Percentiles rank a stretch among this genome's conserved stretches.
Evolutionary conservation across 2,329 filamentous ascomycete species (phyloP).

Genomic region (Fusarium sp.): DNA sequence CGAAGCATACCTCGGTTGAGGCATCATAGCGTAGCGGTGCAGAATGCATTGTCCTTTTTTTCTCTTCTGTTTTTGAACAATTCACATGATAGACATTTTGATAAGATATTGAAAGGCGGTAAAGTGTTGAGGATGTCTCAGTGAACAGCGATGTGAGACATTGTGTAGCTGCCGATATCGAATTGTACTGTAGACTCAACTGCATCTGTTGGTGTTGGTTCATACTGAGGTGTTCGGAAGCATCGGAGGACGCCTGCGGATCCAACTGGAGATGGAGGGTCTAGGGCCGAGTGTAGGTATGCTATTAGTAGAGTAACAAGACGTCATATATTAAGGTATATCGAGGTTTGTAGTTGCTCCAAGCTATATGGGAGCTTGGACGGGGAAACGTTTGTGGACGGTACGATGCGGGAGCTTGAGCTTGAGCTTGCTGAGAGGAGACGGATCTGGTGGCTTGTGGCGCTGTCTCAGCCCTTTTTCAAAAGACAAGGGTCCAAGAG

Average conservation of each 20-base stretch:
- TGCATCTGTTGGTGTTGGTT: constrained; percentile 5
- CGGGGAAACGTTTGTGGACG: background rate
- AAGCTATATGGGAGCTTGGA: background rate
- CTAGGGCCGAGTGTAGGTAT: background rate
- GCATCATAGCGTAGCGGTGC: constrained; percentile 7
- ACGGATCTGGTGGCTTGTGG: constrained; percentile 31
- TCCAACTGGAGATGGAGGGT: constrained; percentile 2
- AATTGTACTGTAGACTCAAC: background rate
- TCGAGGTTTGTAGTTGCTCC: background rate
- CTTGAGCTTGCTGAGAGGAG: constrained; percentile 10
- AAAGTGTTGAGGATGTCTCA: constrained; percentile 23
- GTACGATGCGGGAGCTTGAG: background rate
- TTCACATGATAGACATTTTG: constrained; percentile 4
- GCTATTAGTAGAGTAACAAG: background rate
- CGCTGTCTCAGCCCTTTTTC: constrained; percentile 33
- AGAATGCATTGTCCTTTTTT: constrained; percentile 5
- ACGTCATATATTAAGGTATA: background rate
- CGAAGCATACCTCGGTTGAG: background rate
- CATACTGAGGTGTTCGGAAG: constrained; percentile 10
- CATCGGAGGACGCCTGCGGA: background rate
- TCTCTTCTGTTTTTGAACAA: background rate
- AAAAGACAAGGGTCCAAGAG: constrained; percentile 10
- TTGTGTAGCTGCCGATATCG: constrained; percentile 5
- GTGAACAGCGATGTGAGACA: constrained; percentile 22
- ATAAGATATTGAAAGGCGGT: background rate